These are phyloP conservation scores for Byssothecium circinans DNA, from an alignment of 2,329 filamentous ascomycete genomes.

Conservation along the genomic window DNA sequence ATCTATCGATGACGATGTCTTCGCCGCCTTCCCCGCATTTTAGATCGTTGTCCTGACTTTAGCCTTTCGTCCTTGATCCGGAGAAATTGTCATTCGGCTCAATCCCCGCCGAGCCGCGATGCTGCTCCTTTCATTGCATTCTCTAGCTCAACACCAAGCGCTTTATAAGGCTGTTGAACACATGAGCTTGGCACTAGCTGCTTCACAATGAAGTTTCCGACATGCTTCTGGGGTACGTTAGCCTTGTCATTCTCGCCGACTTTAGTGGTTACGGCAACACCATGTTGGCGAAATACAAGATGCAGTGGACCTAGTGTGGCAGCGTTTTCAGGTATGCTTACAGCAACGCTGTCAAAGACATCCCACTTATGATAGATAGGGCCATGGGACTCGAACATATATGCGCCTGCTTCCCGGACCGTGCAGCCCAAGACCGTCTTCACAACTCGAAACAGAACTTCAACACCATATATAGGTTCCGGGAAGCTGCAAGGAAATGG, in stretches of 20 bases:
- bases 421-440: constrained; percentile 52
- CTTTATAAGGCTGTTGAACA: not conserved
- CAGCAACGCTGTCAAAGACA: not conserved
- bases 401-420: constrained; percentile 56
- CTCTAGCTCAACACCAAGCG: not conserved
- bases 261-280: constrained; percentile 4
- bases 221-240: constrained; percentile 10
- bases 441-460: constrained; percentile 35
- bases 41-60: constrained; percentile 9
- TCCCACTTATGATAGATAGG: constrained; percentile 38
- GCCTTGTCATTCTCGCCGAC: constrained; percentile 1
- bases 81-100: constrained; percentile 12
- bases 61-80: constrained; percentile 2
- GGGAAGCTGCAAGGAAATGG: constrained; percentile 50
- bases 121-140: not conserved
- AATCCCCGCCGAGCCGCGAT: constrained; percentile 8
- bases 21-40: constrained; percentile 11
- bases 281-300: constrained; percentile 59
- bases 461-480: constrained; percentile 30
- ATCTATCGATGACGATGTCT: not conserved
- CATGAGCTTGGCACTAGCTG: not conserved
- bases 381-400: constrained; percentile 61
- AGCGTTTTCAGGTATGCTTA: constrained; percentile 48
- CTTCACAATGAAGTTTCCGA: constrained; percentile 1
- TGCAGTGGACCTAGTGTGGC: constrained; percentile 55